Evolutionary conservation across 225 moss, liverwort and hornwort species (phyloP), one percentile per base, ranked within the genome.

Genomic region (Physcomitrium patens): DNA sequence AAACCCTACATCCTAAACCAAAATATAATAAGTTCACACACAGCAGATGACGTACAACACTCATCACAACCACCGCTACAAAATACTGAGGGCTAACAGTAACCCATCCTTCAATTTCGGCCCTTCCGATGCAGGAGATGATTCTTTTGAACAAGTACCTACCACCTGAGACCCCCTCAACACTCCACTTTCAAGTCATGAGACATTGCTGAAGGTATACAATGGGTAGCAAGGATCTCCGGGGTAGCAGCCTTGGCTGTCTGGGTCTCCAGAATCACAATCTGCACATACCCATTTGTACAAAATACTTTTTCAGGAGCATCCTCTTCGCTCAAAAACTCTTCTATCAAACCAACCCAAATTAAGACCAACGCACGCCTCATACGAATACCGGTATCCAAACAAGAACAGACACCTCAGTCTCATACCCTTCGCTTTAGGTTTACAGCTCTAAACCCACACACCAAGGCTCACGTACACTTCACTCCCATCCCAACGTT

Each of bases 161-260:
- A 41, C 45, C 24, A 71, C 67, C 65, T 63, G 45, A 0, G 9
- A 67, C 51, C 56, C 56, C 58, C 70, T 46, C 41, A 45, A 78
- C 67, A 53, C 63, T 94, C 92, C 27, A 74, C 80, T 85, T 89
- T 92, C 77, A 99, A 78, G 77, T 99, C 99, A 54, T 95, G 95
- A 13, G 99, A 99, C 74, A 92, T 87, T 18, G 99, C 86, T 74
- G 99, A 95, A 44, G 99, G 99, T 87, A 99, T 99, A 74, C 99
- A 99, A 78, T 95, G 93, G 8, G 99, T 99, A 61, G 95, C 84
- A 72, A 99, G 90, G 77, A 99, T 95, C 74, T 99, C 99, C 44
- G 91, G 74, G 23, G 99, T 99, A 12, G 99, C 95, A 27, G 86
- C 83, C 85, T 92, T 99, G 46, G 99, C 99, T 58, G 89, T 81